Evolutionary conservation across 176 grass and related monocot species (phyloP).

Genomic region (Dactylis glomerata): DNA sequence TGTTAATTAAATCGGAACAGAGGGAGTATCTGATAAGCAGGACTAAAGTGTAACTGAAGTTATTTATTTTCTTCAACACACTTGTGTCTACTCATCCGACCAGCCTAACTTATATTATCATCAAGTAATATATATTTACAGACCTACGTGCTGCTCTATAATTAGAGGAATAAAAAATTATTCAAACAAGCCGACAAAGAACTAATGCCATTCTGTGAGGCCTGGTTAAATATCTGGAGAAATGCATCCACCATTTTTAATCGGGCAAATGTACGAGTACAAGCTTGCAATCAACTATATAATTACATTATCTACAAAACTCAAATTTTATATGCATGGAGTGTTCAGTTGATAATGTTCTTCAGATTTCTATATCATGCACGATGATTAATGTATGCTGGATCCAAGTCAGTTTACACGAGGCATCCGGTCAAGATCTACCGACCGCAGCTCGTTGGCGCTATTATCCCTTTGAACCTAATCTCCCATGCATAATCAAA

Average conservation of each 20-base stretch:
- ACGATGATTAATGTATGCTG: not conserved
- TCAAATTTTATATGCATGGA: not conserved
- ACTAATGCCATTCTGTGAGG: not conserved
- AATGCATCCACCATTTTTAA: not conserved
- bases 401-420: slow-evolving; percentile 26
- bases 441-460: slow-evolving; percentile 29
- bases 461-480: not conserved
- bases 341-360: not conserved
- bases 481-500: not conserved
- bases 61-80: not conserved
- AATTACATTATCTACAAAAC: not conserved
- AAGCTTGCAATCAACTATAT: not conserved
- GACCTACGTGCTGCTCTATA: not conserved
- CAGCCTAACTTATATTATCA: not conserved
- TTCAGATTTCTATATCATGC: not conserved
- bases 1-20: too few relatives aligned
- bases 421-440: slow-evolving; percentile 35
- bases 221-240: not conserved
- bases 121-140: not conserved
- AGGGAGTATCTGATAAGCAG: not conserved
- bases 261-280: not conserved
- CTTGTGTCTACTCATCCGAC: not conserved
- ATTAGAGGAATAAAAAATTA: not conserved
- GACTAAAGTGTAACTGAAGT: not conserved
- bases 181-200: not conserved